Conservation (phyloP, 1,284 basidiomycete genomes). For the Grifola frondosa region DNA sequence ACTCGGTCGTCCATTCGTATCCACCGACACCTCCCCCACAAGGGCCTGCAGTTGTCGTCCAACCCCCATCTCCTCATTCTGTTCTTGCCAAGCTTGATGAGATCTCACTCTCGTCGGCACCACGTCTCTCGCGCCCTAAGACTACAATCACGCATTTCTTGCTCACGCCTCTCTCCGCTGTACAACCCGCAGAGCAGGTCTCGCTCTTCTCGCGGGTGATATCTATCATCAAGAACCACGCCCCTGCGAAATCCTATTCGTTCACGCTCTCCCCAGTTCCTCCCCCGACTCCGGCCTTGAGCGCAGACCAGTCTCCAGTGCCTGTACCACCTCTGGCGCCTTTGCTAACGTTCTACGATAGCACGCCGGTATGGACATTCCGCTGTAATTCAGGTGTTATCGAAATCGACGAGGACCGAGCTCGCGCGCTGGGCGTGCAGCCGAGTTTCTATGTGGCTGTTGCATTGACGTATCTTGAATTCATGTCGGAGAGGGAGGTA, state of each 20-base stretch:
- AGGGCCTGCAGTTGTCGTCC: conserved; percentile 34
- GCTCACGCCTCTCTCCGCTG: conserved; percentile 50
- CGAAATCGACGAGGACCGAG: conserved; percentile 59
- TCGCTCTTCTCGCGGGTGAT: conserved; percentile 60
- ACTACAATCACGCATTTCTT: conserved; percentile 59
- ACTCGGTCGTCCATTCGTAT: conserved; percentile 53
- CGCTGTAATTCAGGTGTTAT: conserved; percentile 57
- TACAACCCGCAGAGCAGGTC: conserved; percentile 31
- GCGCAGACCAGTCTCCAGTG: no score
- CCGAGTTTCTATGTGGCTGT: conserved; percentile 75
- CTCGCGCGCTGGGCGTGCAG: conserved; percentile 64
- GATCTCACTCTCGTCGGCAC: conserved; percentile 15
- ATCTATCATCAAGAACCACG: conserved; percentile 52
- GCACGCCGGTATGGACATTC: conserved; percentile 62
- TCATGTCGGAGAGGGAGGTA: conserved; percentile 73
- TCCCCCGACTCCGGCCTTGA: conserved; percentile 11
- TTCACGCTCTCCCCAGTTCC: conserved; percentile 55
- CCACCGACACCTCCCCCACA: conserved; percentile 58
- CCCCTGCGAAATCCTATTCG: conserved; percentile 61
- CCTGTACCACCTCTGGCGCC: conserved; percentile 31
- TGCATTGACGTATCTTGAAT: conserved; percentile 72
- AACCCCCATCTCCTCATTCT: conserved; percentile 45
- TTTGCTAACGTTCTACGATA: conserved; percentile 67
- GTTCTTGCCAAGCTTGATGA: conserved; percentile 42
- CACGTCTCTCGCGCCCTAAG: conserved; percentile 3